Base-by-base conservation (phyloP, 2,329 filamentous ascomycete genomes). In the Fusarium dlaminii region DNA sequence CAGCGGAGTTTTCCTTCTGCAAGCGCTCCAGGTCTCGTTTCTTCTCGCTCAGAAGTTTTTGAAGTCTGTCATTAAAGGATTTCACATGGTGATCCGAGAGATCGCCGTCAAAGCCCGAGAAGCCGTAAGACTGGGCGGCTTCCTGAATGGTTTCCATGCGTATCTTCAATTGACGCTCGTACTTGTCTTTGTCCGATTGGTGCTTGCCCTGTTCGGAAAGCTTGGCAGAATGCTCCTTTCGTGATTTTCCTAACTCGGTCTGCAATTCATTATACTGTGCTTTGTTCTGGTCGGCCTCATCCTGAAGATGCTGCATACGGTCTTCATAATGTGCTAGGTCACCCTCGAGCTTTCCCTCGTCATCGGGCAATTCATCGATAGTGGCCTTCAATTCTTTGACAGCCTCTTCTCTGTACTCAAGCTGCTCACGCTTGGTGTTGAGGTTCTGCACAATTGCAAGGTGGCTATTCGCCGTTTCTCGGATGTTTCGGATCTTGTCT, bases 111-210 rank as follows among this genome's bases (percentile, higher is more conserved):
- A 93, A 98, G 0, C 95, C 95, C 39, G 94, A 92, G 71, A 99
- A 93, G 66, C 90, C 91, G 81, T 98, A 93, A 32, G 87, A 87
- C 51, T 90, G 87, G 22, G 96, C 94, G 42, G 94, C 91, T 65
- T 95, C 91, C 73, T 91, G 94, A 63, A 98, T 90, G 81, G 97
- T 88, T 15, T 89, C 87, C 77, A 92, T 88, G 43, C 96, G 92
- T 49, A 89, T 86, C 75, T 90, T 86, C 8, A 98, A 81, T 74
- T 98, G 93, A 8, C 92, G 90, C 79, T 98, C 94, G 79, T 96
- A 94, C 77, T 93, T 94, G 70, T 94, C 92, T 83, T 96, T 95
- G 79, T 98, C 92, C 5, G 95, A 96, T 81, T 96, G 90, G 75
- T 92, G 91, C 75, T 92, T 94, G 48, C 96, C 96, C 76, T 90